phyloP scores from a whole-genome alignment of 1,284 basidiomycete species.

The Sphaerobolus stellatus region DNA sequence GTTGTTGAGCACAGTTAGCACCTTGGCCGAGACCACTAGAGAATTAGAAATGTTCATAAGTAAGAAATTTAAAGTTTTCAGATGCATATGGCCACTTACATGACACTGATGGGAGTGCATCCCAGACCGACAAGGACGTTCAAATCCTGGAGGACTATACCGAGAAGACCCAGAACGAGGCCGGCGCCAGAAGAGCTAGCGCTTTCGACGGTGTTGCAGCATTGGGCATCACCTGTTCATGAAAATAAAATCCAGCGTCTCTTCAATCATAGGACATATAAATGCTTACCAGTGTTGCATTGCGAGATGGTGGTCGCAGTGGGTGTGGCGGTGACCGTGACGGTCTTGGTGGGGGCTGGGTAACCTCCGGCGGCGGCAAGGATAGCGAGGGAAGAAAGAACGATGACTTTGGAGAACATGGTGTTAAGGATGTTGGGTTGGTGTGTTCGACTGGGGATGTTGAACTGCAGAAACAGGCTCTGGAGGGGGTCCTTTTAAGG shows the following conservation, averaged over 20 bases:
- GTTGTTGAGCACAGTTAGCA: slow-evolving; percentile 27
- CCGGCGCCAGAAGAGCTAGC: slow-evolving; percentile 11
- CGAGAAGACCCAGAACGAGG: slow-evolving; percentile 20
- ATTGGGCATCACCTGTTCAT: slow-evolving; percentile 26
- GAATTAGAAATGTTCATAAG: neutral
- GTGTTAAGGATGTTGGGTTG: no score
- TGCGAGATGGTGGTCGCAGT: slow-evolving; percentile 21
- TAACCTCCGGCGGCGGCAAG: neutral
- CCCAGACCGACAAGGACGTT: slow-evolving; percentile 24
- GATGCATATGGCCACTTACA: slow-evolving; percentile 26
- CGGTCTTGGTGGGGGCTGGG: neutral
- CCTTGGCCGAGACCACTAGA: slow-evolving; percentile 13
- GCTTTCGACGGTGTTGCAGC: slow-evolving; percentile 28
- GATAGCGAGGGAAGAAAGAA: neutral
- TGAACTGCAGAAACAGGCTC: no score
- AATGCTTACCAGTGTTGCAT: slow-evolving; percentile 27
- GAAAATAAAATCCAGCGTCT: neutral
- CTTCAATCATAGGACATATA: neutral
- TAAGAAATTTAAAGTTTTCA: slow-evolving; percentile 6
- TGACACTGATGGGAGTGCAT: slow-evolving; percentile 26
- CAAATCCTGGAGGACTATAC: slow-evolving; percentile 22
- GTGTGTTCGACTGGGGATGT: no score
- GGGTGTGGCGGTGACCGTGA: neutral
- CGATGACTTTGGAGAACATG: no score
- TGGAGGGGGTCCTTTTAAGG: no score